Evolutionary conservation across 2,329 filamentous ascomycete genomes (phyloP).

Genomic region (Ascomycota sp.): DNA sequence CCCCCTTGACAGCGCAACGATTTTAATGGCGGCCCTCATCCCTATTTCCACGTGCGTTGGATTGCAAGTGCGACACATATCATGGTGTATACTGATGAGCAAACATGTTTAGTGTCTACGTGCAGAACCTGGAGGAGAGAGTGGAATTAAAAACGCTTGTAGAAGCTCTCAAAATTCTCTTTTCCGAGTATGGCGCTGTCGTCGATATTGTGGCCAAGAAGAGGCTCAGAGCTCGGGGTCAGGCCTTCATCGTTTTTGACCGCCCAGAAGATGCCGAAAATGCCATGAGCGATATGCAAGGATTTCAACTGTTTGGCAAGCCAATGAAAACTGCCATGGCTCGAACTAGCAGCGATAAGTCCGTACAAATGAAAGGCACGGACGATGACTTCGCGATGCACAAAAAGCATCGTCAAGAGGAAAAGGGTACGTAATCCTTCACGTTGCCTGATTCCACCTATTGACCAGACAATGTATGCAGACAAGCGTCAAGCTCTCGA

Average conservation of each 20-base stretch:
- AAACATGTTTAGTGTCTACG: constrained; percentile 31
- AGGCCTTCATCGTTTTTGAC: constrained; percentile 88
- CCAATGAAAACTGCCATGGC: constrained; percentile 70
- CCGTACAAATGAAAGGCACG: constrained; percentile 49
- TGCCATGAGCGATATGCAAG: constrained; percentile 74
- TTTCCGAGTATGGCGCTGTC: constrained; percentile 70
- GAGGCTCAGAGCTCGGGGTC: constrained; percentile 78
- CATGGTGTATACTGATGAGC: constrained; percentile 16
- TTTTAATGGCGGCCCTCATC: background rate
- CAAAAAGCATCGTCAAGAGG: constrained; percentile 60
- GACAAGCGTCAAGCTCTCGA: constrained; percentile 63
- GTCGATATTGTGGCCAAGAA: constrained; percentile 72
- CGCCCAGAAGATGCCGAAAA: constrained; percentile 51
- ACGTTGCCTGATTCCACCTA: background rate
- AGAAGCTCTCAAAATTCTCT: constrained; percentile 51
- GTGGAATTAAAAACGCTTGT: constrained; percentile 62
- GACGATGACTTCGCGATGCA: constrained; percentile 70
- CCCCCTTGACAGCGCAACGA: no score
- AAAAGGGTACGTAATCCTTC: constrained; percentile 48
- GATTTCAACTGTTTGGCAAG: constrained; percentile 83
- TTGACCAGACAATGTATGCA: constrained; percentile 7
- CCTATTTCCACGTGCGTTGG: constrained; percentile 49
- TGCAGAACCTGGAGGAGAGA: constrained; percentile 77
- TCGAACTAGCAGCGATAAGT: constrained; percentile 67
- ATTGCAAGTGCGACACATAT: constrained; percentile 44